Conservation (phyloP, 306 rosid species). For the Trifolium fragiferum region DNA sequence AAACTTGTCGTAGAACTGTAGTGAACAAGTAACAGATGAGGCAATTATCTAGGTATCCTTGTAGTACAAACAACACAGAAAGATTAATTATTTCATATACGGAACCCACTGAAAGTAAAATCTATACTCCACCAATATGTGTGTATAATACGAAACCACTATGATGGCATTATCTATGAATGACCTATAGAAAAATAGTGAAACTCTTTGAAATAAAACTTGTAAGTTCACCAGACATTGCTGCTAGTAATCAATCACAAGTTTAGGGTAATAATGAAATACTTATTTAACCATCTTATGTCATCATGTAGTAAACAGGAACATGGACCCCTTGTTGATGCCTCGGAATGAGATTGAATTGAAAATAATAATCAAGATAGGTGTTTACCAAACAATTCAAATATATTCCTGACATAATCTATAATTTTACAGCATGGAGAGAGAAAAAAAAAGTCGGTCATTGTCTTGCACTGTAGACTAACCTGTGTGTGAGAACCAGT, state of each 20-base stretch:
- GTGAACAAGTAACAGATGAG: conserved; percentile 45
- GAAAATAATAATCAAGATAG: conserved; percentile 26
- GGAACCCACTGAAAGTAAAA: conserved; percentile 18
- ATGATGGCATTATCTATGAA: background rate
- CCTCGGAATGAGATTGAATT: conserved; percentile 17
- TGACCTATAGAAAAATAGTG: conserved; percentile 29
- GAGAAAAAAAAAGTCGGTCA: background rate
- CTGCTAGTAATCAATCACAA: conserved; percentile 16
- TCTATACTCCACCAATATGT: background rate
- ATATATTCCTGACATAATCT: conserved; percentile 19
- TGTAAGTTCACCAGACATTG: conserved; percentile 8
- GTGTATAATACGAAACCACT: conserved; percentile 14
- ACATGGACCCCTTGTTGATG: conserved; percentile 19
- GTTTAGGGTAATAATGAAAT: conserved; percentile 12
- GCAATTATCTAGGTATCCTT: conserved; percentile 37
- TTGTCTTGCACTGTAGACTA: conserved; percentile 38
- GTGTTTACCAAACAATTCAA: conserved; percentile 29
- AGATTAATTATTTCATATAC: conserved; percentile 30
- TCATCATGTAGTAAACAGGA: conserved; percentile 5
- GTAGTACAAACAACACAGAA: conserved; percentile 33
- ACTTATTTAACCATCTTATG: conserved; percentile 10
- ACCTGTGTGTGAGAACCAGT: conserved; percentile 99
- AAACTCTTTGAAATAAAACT: conserved; percentile 36
- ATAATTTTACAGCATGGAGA: conserved; percentile 15
- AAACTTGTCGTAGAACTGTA: conserved; percentile 97